Conservation (phyloP, 495 filamentous ascomycete species). For the Neurospora cerealis region DNA sequence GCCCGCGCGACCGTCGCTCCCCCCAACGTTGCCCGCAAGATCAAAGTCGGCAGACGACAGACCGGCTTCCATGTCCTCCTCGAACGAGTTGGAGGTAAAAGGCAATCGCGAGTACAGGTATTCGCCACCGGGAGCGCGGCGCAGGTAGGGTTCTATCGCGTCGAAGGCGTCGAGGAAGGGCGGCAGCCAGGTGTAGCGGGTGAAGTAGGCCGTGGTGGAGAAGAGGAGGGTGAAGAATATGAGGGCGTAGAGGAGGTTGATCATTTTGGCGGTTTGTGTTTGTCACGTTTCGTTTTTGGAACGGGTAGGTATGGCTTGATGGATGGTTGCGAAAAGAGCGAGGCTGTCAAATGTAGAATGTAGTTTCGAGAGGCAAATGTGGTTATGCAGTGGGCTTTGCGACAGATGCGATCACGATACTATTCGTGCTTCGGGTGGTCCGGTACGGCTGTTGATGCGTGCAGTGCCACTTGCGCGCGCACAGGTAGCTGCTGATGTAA, state of each 20-base stretch:
- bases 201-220: slow-evolving; percentile 61
- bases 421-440: background rate
- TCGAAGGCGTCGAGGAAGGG: slow-evolving; percentile 43
- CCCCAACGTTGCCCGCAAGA: slow-evolving; percentile 64
- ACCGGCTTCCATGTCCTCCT: slow-evolving; percentile 73
- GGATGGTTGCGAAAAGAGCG: background rate
- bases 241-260: slow-evolving; percentile 68
- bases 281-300: background rate
- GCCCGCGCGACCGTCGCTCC: slow-evolving; percentile 65
- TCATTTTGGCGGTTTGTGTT: slow-evolving; percentile 30
- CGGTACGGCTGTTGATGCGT: background rate
- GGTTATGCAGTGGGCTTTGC: background rate
- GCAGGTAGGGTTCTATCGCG: slow-evolving; percentile 2
- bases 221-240: slow-evolving; percentile 52
- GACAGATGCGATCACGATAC: background rate
- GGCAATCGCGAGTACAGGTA: slow-evolving; percentile 66
- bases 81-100: slow-evolving; percentile 45
- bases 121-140: slow-evolving; percentile 44
- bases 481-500: background rate
- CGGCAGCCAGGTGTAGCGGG: slow-evolving; percentile 65
- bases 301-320: background rate
- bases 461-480: background rate
- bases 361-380: background rate
- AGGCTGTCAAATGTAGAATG: background rate
- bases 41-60: slow-evolving; percentile 75